These are phyloP conservation scores for Chalaropsis ovoidea DNA, from an alignment of 2,329 filamentous ascomycete species.

Conservation along the genomic window DNA sequence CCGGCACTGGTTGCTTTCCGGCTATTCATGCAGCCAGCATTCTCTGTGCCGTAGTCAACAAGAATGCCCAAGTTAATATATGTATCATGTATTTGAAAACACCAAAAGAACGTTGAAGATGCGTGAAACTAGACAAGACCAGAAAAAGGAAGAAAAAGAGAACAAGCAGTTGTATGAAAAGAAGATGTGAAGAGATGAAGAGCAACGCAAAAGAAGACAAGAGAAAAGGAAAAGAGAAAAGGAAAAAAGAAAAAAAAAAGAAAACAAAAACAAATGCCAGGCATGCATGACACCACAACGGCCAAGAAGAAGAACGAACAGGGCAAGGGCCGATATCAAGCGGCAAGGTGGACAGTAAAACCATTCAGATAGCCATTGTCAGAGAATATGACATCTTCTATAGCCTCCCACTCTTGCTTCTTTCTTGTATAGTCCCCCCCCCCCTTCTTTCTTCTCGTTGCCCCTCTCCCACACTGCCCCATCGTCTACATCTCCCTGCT, in stretches of 20 bases:
- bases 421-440: not conserved
- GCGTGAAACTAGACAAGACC: not conserved
- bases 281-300: not conserved
- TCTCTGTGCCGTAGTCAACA: no score
- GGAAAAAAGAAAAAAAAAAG: not conserved
- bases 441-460: not conserved
- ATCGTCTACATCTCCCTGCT: not conserved
- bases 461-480: no score
- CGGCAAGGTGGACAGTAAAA: not conserved
- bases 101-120: not conserved
- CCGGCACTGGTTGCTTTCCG: no score
- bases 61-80: not conserved
- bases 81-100: not conserved
- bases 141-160: conserved; percentile 2
- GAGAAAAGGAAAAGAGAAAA: not conserved
- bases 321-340: not conserved
- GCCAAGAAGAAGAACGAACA: not conserved
- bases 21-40: no score
- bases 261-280: not conserved
- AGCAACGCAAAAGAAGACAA: not conserved
- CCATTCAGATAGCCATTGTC: not conserved
- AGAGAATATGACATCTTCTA: not conserved
- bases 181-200: not conserved
- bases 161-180: conserved; percentile 5
- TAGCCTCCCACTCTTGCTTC: not conserved